phyloP scores from a whole-genome alignment of 257 asterid species.

The Haberlea rhodopensis region DNA sequence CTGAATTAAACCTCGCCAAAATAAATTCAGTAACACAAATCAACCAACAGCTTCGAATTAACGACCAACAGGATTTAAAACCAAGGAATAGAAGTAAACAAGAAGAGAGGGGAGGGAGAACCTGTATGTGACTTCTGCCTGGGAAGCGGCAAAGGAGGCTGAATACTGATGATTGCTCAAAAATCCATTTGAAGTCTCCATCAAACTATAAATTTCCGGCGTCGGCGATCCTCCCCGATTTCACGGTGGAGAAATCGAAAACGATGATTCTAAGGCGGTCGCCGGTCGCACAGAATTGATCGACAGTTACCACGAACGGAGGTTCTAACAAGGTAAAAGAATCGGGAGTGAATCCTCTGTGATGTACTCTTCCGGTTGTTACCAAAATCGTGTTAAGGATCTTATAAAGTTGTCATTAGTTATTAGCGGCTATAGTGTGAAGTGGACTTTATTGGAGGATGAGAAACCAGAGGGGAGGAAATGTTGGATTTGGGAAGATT shows the following conservation, averaged over 20 bases:
- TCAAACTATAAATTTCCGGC: slow-evolving; percentile 11
- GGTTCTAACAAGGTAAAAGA: too few species aligned
- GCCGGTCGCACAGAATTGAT: not conserved
- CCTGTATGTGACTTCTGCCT: slow-evolving; percentile 62
- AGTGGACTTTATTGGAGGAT: too few species aligned
- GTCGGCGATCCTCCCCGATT: not conserved
- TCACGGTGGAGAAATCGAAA: slow-evolving; percentile 26
- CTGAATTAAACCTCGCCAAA: not conserved
- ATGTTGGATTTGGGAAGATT: too few species aligned
- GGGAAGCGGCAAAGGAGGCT: slow-evolving; percentile 41
- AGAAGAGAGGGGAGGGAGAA: too few species aligned
- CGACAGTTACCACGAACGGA: too few species aligned
- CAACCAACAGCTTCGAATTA: not conserved
- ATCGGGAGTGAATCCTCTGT: too few species aligned
- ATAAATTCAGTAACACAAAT: not conserved
- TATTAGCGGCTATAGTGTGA: too few species aligned
- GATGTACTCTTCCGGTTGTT: too few species aligned
- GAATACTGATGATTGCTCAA: slow-evolving; percentile 32
- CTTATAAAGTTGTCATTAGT: too few species aligned
- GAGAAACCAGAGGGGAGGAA: too few species aligned
- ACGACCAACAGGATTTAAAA: not conserved
- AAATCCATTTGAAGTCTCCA: slow-evolving; percentile 40
- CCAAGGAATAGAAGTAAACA: too few species aligned
- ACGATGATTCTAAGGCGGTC: not conserved
- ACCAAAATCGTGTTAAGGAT: too few species aligned